Percentiles rank a stretch among this genome's conserved stretches.
Conservation (phyloP, 2,329 filamentous ascomycete species). For the Colletotrichum echinochloae region DNA sequence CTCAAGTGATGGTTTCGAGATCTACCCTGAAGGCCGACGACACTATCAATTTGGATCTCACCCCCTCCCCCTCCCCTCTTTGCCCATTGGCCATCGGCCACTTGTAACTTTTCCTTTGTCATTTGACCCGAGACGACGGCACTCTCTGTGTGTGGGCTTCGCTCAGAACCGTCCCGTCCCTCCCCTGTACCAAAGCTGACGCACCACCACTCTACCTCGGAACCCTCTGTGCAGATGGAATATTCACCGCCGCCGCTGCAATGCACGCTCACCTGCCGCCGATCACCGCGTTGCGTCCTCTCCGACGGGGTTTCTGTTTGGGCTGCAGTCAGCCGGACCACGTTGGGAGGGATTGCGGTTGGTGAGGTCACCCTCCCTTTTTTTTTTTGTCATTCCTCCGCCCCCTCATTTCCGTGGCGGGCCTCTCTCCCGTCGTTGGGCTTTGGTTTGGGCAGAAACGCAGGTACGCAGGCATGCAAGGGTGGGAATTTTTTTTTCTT, state of each 20-base stretch:
- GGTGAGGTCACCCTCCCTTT: neutral
- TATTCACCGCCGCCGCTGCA: conserved; percentile 1
- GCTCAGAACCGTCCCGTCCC: neutral
- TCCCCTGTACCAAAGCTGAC: neutral
- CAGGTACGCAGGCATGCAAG: conserved; percentile 3
- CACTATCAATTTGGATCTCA: no score
- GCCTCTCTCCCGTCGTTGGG: neutral
- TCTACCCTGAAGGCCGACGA: neutral
- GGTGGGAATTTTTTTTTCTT: neutral
- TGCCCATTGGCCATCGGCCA: neutral
- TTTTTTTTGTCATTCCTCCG: neutral
- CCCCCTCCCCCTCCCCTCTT: no score
- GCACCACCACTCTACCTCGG: neutral
- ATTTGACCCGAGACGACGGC: neutral
- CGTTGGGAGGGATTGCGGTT: neutral
- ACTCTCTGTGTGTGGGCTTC: neutral
- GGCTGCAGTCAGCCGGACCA: conserved; percentile 1
- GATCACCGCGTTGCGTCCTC: neutral
- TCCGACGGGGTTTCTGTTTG: neutral
- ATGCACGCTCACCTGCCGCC: neutral
- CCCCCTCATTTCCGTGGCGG: neutral
- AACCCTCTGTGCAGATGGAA: neutral
- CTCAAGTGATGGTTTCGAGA: neutral
- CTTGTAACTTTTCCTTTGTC: no score
- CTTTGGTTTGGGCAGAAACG: conserved; percentile 16